phyloP scores from a whole-genome alignment of 345 rosid genomes.

The Leavenworthia alabamica region DNA sequence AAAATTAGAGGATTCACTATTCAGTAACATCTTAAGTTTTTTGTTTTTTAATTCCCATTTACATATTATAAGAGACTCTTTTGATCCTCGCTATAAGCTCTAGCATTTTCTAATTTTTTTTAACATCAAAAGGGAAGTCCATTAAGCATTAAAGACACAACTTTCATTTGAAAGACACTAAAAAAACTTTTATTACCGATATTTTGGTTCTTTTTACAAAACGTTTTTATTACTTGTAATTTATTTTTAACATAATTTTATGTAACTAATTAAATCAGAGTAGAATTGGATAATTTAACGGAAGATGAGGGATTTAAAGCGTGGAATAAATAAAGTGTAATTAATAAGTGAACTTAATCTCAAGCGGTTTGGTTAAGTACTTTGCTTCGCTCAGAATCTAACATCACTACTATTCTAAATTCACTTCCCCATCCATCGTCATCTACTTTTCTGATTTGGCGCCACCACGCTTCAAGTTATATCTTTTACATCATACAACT shows the following conservation, averaged over 20 bases:
- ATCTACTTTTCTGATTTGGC: conserved; percentile 17
- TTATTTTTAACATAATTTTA: background rate
- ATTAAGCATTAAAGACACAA: too few species aligned
- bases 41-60: background rate
- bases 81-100: background rate
- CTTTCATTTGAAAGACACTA: too few species aligned
- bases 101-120: too few species aligned
- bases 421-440: conserved; percentile 1
- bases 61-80: background rate
- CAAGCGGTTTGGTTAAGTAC: conserved; percentile 18
- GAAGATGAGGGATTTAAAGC: background rate
- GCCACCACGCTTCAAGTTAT: conserved; percentile 8
- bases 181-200: background rate
- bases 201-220: background rate
- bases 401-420: background rate
- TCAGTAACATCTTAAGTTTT: background rate
- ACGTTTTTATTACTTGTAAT: background rate
- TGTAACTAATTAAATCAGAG: background rate
- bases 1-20: background rate
- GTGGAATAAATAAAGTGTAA: conserved; percentile 4
- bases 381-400: conserved; percentile 17
- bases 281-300: background rate
- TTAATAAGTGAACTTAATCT: conserved; percentile 11
- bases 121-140: too few species aligned
- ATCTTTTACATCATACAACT: background rate